Base-by-base conservation (phyloP, 1,284 basidiomycete genomes). In the Coriolopsis trogii region DNA sequence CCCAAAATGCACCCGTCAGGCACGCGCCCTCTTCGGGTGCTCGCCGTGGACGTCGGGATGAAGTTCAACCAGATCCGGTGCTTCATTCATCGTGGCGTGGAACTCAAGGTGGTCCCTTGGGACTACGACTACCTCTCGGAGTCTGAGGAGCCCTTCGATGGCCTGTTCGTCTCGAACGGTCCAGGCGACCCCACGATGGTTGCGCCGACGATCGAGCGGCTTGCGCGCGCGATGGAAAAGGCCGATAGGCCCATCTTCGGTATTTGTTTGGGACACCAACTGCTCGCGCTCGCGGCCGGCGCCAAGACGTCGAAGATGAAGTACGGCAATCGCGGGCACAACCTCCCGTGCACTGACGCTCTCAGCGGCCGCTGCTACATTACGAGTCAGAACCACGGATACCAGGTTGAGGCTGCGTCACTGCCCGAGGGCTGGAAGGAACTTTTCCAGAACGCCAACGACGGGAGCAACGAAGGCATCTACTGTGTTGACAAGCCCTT, bases 41-140 rank as follows among this genome's bases (percentile, higher is more conserved):
- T 99, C 20, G 93, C 93, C 4, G 77, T 99, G 51, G 97, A 99
- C 70, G 95, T 99, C 48, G 97, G 97, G 37, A 98, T 99, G 92
- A 99, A 99, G 76, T 96, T 90, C 77, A 99, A 99, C 75, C 97
- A 99, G 73, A 96, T 99, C 63, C 85, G 97, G 40, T 99, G 96
- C 78, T 98, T 99, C 76, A 88, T 85, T 45, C 81, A 87, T 47
- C 91, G 97, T 41, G 96, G 97, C 47, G 85, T 98, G 45, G 94
- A 99, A 72, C 79, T 99, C 69, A 97, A 98, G 74, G 94, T 98
- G 47, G 93, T 99, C 4, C 96, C 97, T 33, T 99, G 95, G 95
- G 82, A 99, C 70, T 91, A 97, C 70, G 90, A 99, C 73, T 93
- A 98, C 69, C 75, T 91, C 39, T 67, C 81, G n/a, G 75, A 85